phyloP scores from a whole-genome alignment of 2,329 filamentous ascomycete genomes.

The Trichoderma atrobrunneum region DNA sequence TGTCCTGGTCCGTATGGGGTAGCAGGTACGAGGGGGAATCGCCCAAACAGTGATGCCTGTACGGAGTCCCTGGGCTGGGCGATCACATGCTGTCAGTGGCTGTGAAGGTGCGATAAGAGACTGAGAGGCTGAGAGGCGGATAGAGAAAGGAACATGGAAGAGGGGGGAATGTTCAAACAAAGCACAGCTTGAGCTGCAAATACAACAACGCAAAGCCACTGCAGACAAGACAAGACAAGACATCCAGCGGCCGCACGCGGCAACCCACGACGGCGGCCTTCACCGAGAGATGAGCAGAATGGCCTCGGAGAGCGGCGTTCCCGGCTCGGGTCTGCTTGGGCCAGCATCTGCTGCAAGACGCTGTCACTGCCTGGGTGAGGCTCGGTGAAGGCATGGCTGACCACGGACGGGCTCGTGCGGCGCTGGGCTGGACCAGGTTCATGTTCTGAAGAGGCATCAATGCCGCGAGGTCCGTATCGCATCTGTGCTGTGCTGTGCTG shows the following conservation, averaged over 20 bases:
- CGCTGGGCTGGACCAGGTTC: not conserved
- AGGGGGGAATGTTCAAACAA: not conserved
- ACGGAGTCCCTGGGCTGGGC: not conserved
- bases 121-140: not conserved
- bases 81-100: not conserved
- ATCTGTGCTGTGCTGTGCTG: not conserved
- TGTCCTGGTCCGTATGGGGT: not conserved
- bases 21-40: not conserved
- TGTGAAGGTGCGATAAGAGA: not conserved
- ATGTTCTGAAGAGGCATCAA: not conserved
- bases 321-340: not conserved
- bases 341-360: not conserved
- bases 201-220: not conserved
- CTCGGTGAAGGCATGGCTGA: constrained; percentile 12
- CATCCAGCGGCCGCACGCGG: not conserved
- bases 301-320: not conserved
- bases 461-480: not conserved
- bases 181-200: no score
- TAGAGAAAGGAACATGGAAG: not conserved
- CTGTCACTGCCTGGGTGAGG: not conserved
- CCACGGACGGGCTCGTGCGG: constrained; percentile 9
- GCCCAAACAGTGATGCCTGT: not conserved
- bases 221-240: not conserved
- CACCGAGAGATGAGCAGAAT: not conserved
- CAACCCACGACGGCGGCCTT: not conserved